These are phyloP conservation scores for Plasmodium chabaudi DNA, from an alignment of 169 alveolate genomes.

Conservation along the genomic window DNA sequence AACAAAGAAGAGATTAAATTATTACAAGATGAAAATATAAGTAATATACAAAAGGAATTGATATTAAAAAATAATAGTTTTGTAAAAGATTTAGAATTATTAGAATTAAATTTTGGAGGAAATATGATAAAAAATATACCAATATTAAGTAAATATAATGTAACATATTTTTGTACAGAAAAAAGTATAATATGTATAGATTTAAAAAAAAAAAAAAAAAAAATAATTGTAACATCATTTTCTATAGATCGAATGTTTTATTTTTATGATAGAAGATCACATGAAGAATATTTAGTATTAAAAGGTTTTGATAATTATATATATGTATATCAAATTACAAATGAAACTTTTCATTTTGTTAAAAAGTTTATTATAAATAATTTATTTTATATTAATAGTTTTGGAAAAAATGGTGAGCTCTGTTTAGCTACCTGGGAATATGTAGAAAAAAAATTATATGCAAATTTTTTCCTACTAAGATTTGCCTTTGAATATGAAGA, in stretches of 20 bases:
- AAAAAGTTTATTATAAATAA: conserved; percentile 54
- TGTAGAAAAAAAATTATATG: conserved; percentile 8
- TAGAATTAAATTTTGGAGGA: conserved; percentile 18
- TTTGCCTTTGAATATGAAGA: conserved; percentile 26
- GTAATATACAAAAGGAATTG: conserved; percentile 19
- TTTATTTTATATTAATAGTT: conserved; percentile 56
- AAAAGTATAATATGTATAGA: conserved; percentile 26
- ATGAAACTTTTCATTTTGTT: conserved; percentile 11
- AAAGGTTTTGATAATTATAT: conserved; percentile 30
- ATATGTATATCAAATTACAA: conserved; percentile 36
- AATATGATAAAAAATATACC: conserved; percentile 41
- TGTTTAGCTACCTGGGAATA: conserved; percentile 67
- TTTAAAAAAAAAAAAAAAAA: conserved; percentile 49
- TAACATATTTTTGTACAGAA: conserved; percentile 20
- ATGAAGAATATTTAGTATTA: conserved; percentile 62
- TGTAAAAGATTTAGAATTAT: conserved; percentile 10
- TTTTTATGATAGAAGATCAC: conserved; percentile 28
- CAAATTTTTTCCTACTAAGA: conserved; percentile 33
- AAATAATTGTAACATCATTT: conserved; percentile 49
- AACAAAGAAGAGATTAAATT: conserved; percentile 19
- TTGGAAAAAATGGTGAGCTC: conserved; percentile 60
- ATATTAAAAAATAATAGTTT: conserved; percentile 21
- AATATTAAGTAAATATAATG: conserved; percentile 15
- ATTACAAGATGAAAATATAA: conserved; percentile 29
- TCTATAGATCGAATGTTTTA: conserved; percentile 53